These are phyloP conservation scores for Albophoma yamanashiensis DNA, from an alignment of 2,329 filamentous ascomycete genomes.

Conservation along the genomic window DNA sequence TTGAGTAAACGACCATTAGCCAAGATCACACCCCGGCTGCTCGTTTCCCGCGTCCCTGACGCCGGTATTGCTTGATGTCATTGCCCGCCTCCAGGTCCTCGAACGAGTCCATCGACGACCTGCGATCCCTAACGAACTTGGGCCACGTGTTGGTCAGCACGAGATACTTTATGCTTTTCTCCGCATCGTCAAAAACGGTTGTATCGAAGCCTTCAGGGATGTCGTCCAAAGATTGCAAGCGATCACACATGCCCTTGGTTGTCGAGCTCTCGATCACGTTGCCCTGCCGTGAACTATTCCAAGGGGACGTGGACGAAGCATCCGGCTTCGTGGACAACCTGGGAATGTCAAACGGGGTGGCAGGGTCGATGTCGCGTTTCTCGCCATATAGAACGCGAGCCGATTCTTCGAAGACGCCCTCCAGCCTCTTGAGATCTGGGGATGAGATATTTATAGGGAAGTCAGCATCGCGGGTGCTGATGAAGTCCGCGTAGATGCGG, in stretches of 20 bases:
- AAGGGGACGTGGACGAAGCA: background rate
- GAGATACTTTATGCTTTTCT: constrained; percentile 53
- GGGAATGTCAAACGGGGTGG: constrained; percentile 24
- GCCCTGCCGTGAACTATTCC: background rate
- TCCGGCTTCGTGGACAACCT: too few species aligned
- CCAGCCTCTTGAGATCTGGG: constrained; percentile 36
- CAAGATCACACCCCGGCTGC: background rate
- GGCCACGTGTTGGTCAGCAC: constrained; percentile 61
- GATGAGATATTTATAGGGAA: constrained; percentile 57
- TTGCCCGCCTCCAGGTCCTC: constrained; percentile 4
- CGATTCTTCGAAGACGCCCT: constrained; percentile 42
- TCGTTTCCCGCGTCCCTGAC: background rate
- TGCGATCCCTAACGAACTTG: constrained; percentile 36
- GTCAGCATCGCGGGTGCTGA: constrained; percentile 47
- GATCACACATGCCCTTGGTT: constrained; percentile 1
- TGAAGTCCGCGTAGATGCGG: constrained; percentile 49
- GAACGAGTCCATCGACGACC: constrained; percentile 11
- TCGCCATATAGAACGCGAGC: constrained; percentile 31
- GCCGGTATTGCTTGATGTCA: constrained; percentile 2
- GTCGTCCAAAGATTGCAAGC: constrained; percentile 24
- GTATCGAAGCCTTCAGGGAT: constrained; percentile 37
- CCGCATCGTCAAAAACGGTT: constrained; percentile 46
- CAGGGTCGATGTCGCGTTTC: constrained; percentile 21
- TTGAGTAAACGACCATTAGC: too few species aligned
- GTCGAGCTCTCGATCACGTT: too few species aligned